Evolutionary conservation across 768 basidiomycete genomes (phyloP).

Genomic region (Hericium erinaceus): DNA sequence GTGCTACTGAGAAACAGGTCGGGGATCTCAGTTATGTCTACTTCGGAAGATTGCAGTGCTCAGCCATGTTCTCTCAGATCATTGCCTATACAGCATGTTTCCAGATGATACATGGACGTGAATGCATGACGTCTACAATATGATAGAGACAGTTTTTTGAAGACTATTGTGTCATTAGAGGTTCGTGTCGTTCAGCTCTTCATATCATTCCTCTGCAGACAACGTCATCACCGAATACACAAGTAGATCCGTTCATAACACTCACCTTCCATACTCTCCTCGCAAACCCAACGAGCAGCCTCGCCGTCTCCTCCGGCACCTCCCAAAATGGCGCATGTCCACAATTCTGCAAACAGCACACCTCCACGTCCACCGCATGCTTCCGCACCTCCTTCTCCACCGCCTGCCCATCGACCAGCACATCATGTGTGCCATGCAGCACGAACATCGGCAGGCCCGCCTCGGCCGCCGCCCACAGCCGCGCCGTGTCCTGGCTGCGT

Average conservation of each 20-base stretch:
- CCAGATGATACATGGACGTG: neutral
- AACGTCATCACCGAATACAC: conserved; percentile 53
- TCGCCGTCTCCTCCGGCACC: conserved; percentile 15
- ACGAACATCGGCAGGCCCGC: neutral
- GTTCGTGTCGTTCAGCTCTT: no score
- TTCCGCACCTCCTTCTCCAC: neutral
- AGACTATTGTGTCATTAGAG: no score
- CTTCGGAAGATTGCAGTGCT: no score
- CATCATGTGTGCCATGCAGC: neutral
- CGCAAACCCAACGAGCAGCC: conserved; percentile 23
- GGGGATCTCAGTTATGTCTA: no score
- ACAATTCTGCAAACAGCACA: neutral
- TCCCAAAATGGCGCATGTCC: conserved; percentile 19
- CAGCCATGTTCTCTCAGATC: no score
- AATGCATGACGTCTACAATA: no score
- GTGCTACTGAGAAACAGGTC: neutral
- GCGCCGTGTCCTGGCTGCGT: neutral
- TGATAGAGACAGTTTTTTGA: no score
- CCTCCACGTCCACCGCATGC: neutral
- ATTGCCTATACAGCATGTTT: no score
- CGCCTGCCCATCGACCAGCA: neutral
- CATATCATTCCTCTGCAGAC: no score
- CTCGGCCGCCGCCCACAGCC: neutral
- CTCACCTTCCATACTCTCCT: conserved; percentile 23
- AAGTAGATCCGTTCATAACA: conserved; percentile 36